Evolutionary conservation across 768 basidiomycete species (phyloP).

Genomic region (Leccinum ochraceum): DNA sequence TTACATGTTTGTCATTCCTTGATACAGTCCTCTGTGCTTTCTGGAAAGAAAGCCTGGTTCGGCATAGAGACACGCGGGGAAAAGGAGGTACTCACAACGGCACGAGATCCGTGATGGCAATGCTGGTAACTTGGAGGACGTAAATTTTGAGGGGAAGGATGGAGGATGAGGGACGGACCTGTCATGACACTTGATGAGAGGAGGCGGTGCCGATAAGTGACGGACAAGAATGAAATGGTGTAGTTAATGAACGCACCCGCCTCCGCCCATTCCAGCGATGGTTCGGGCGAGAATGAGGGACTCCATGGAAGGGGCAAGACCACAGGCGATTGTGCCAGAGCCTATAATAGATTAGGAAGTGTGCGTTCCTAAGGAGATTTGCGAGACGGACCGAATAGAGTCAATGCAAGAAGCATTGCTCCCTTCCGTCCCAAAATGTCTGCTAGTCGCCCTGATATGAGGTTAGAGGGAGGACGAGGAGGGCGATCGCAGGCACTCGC

Average conservation of each 20-base stretch:
- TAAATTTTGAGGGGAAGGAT: constrained; percentile 17
- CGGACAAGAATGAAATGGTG: background rate
- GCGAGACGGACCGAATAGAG: constrained; percentile 69
- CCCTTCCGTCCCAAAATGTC: constrained; percentile 85
- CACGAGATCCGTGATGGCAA: constrained; percentile 86
- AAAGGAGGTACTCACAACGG: constrained; percentile 61
- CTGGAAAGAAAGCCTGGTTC: constrained; percentile 38
- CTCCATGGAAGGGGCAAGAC: constrained; percentile 84
- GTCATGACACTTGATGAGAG: constrained; percentile 72
- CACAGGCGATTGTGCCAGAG: constrained; percentile 83
- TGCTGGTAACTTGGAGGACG: constrained; percentile 63
- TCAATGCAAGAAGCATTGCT: constrained; percentile 82
- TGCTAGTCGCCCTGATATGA: constrained; percentile 67
- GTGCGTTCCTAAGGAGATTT: constrained; percentile 15
- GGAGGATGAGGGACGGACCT: constrained; percentile 43
- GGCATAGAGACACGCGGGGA: constrained; percentile 3
- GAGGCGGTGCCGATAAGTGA: constrained; percentile 19
- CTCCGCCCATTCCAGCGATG: constrained; percentile 90
- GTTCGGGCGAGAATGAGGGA: constrained; percentile 77
- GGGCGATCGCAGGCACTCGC: constrained; percentile 39
- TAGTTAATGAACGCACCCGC: constrained; percentile 58
- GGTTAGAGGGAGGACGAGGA: constrained; percentile 15
- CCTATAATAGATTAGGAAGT: constrained; percentile 44
- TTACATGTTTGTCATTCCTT: constrained; percentile 89
- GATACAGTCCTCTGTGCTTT: constrained; percentile 86